Conservation (phyloP, 2,329 filamentous ascomycete genomes). For the Colletotrichum orbiculare region DNA sequence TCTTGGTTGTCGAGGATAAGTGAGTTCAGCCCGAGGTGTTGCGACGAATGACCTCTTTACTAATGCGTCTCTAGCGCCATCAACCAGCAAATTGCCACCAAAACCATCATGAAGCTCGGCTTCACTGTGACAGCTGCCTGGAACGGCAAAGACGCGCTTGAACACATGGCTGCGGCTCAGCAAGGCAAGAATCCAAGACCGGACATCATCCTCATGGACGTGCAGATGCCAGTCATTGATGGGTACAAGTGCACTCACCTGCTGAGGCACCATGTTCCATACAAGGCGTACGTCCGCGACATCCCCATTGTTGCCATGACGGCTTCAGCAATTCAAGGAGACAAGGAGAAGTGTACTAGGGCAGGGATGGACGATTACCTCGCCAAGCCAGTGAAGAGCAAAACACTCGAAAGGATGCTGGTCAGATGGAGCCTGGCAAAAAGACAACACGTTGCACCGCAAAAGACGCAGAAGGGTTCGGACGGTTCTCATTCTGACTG, state of each 20-base stretch:
- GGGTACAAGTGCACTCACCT: slow-evolving; percentile 82
- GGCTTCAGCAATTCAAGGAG: slow-evolving; percentile 80
- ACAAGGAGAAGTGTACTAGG: slow-evolving; percentile 77
- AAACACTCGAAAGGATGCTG: slow-evolving; percentile 76
- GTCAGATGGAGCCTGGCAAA: slow-evolving; percentile 70
- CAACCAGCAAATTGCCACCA: slow-evolving; percentile 81
- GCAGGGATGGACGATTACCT: slow-evolving; percentile 84
- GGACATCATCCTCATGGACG: slow-evolving; percentile 83
- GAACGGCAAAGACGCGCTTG: slow-evolving; percentile 83
- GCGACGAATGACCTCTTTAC: not conserved
- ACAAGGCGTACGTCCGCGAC: slow-evolving; percentile 66
- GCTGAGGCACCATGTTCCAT: slow-evolving; percentile 75
- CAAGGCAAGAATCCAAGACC: slow-evolving; percentile 66
- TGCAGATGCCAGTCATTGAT: slow-evolving; percentile 81
- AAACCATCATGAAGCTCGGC: slow-evolving; percentile 78
- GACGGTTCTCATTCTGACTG: slow-evolving; percentile 52
- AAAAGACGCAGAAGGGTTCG: slow-evolving; percentile 34
- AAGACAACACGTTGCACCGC: slow-evolving; percentile 37
- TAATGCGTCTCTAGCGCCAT: slow-evolving; percentile 59
- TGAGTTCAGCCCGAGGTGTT: slow-evolving; percentile 50
- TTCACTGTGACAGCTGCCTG: slow-evolving; percentile 78
- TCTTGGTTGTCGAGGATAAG: slow-evolving; percentile 88
- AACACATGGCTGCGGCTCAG: slow-evolving; percentile 72
- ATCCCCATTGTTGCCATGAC: slow-evolving; percentile 87
- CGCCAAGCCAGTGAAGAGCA: slow-evolving; percentile 77